These are phyloP conservation scores for Hericium erinaceus DNA, from an alignment of 768 basidiomycete species.

Conservation along the genomic window DNA sequence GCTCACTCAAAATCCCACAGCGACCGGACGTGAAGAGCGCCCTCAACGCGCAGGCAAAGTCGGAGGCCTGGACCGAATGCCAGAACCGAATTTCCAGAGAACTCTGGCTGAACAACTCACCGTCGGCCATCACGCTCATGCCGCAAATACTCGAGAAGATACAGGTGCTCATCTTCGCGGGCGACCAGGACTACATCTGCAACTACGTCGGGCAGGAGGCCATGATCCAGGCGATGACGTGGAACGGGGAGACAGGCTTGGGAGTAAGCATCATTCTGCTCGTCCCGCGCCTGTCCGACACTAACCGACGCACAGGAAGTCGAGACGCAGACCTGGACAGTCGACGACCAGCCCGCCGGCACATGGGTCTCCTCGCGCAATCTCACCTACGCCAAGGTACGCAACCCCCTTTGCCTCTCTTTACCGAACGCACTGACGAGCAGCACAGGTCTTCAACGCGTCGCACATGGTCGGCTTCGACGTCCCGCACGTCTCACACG, in stretches of 20 bases:
- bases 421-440: background rate
- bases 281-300: background rate
- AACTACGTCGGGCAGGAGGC: constrained; percentile 89
- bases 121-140: constrained; percentile 67
- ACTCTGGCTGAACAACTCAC: constrained; percentile 45
- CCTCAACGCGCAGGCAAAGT: constrained; percentile 70
- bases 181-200: constrained; percentile 95
- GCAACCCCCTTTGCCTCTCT: constrained; percentile 1
- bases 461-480: constrained; percentile 96
- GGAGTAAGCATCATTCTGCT: constrained; percentile 46
- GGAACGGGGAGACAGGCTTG: constrained; percentile 80
- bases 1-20: constrained; percentile 30
- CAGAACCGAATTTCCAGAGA: constrained; percentile 51
- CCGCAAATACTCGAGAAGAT: constrained; percentile 74
- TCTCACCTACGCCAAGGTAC: constrained; percentile 86
- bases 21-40: constrained; percentile 72
- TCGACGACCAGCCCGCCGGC: constrained; percentile 70
- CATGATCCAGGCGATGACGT: constrained; percentile 73
- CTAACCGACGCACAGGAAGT: constrained; percentile 37
- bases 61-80: constrained; percentile 87
- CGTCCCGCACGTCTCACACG: constrained; percentile 79
- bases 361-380: constrained; percentile 88
- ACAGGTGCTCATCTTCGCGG: constrained; percentile 84
- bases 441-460: constrained; percentile 69
- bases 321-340: constrained; percentile 63